Evolutionary conservation across 2,329 filamentous ascomycete genomes (phyloP).

Genomic region (Pseudogymnoascus destructans): DNA sequence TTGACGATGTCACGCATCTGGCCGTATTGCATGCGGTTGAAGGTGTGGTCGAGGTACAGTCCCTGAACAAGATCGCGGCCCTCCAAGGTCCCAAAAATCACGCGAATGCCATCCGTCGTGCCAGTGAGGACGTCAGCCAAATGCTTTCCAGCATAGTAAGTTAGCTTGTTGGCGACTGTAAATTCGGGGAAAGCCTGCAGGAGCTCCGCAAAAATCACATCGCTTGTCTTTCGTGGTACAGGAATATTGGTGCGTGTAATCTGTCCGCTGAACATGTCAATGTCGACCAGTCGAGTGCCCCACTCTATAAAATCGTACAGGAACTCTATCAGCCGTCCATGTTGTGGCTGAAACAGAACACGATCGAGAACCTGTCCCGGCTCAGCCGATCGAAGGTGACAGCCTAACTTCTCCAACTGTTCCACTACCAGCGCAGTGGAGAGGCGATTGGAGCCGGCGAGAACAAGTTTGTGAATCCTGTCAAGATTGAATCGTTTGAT

Average conservation of each 20-base stretch:
- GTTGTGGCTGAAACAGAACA: not conserved
- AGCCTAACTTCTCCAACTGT: not conserved
- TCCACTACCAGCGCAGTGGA: not conserved
- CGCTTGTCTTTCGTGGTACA: not conserved
- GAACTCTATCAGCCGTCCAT: not conserved
- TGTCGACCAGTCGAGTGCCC: not conserved
- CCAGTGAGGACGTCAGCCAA: conserved; percentile 19
- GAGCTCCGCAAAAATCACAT: conserved; percentile 14
- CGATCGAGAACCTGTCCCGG: not conserved
- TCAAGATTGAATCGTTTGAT: not conserved
- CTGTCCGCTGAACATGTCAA: not conserved
- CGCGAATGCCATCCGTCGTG: conserved; percentile 16
- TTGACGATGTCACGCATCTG: conserved; percentile 13
- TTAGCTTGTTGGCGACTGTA: conserved; percentile 16
- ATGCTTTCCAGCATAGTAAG: conserved; percentile 14
- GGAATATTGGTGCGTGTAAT: not conserved
- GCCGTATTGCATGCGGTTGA: conserved; percentile 11
- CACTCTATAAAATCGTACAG: not conserved
- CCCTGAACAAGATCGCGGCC: conserved; percentile 18
- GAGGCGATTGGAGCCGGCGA: not conserved
- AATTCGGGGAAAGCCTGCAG: conserved; percentile 25
- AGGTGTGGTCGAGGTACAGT: conserved; percentile 19
- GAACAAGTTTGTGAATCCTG: not conserved
- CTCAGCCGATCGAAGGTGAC: not conserved
- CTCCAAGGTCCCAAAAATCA: conserved; percentile 18